phyloP scores from a whole-genome alignment of 148 eudicot genomes.

The Chenopodium formosanum region DNA sequence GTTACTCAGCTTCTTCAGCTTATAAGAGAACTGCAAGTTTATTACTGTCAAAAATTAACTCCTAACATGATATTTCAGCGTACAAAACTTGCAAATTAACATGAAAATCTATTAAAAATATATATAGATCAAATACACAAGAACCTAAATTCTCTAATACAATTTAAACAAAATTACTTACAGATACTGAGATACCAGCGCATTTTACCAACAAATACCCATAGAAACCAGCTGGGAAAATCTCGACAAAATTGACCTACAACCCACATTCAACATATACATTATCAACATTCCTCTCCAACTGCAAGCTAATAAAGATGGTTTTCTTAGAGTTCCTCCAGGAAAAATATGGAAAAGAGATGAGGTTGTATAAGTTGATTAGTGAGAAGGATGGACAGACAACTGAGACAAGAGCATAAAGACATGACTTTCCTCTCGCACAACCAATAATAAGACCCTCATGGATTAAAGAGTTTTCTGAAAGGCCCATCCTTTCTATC shows the following conservation, averaged over 20 bases:
- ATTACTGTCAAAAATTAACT: too few species aligned
- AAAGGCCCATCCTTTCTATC: conserved; percentile 92
- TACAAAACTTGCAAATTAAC: too few species aligned
- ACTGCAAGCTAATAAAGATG: neutral
- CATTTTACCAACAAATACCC: neutral
- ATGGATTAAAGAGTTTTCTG: conserved; percentile 83
- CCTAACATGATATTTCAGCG: too few species aligned
- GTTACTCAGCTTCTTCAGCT: too few species aligned
- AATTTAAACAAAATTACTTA: neutral
- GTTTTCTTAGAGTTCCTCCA: neutral
- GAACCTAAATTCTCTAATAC: neutral
- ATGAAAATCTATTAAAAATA: too few species aligned
- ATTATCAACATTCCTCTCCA: neutral
- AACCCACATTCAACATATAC: neutral
- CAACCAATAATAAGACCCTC: conserved; percentile 14
- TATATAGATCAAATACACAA: neutral
- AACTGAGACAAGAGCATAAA: neutral
- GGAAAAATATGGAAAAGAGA: neutral
- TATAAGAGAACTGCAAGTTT: too few species aligned
- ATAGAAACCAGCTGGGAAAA: neutral
- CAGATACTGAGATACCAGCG: conserved; percentile 9
- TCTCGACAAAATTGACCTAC: neutral
- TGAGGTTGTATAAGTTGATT: neutral
- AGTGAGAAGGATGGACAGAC: neutral
- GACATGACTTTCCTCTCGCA: neutral